These are phyloP conservation scores for Sclerospora graminicola DNA, from an alignment of 352 stramenopile species.

Conservation along the genomic window DNA sequence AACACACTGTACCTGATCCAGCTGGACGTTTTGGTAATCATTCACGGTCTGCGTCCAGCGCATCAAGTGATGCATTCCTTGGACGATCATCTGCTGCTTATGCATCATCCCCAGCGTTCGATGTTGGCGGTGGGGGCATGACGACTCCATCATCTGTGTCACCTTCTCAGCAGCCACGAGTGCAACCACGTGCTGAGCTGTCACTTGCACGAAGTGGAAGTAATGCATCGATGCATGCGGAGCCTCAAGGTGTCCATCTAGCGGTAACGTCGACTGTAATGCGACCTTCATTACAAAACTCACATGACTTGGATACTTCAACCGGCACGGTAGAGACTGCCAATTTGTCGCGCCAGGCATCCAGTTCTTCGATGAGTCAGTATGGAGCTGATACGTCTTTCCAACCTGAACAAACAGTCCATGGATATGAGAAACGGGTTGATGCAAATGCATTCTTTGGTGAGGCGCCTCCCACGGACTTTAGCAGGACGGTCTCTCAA, in stretches of 20 bases:
- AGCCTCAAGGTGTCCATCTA: constrained; percentile 12
- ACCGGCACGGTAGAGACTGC: constrained; percentile 11
- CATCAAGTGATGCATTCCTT: constrained; percentile 19
- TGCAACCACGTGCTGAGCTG: constrained; percentile 10
- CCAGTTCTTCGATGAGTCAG: constrained; percentile 17
- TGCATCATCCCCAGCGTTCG: not conserved
- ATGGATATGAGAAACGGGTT: constrained; percentile 4
- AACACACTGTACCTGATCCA: not conserved
- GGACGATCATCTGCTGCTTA: constrained; percentile 3
- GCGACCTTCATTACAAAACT: constrained; percentile 5
- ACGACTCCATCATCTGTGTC: constrained; percentile 2
- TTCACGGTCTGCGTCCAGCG: constrained; percentile 8
- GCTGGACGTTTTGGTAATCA: constrained; percentile 5
- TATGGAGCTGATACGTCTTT: constrained; percentile 9
- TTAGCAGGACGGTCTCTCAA: constrained; percentile 10
- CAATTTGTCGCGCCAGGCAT: constrained; percentile 12
- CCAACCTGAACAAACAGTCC: constrained; percentile 1
- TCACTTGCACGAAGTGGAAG: constrained; percentile 26
- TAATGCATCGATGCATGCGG: constrained; percentile 26
- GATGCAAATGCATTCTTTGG: constrained; percentile 22
- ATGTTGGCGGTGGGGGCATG: constrained; percentile 8
- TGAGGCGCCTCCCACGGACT: constrained; percentile 8
- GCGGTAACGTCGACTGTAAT: constrained; percentile 3
- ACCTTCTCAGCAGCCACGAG: constrained; percentile 5
- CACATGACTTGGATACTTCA: constrained; percentile 13